A percentile compares a stretch with the other conserved stretches of the same genome.
Conservation (phyloP, 1,284 basidiomycete species). For the Thelephora terrestris region DNA sequence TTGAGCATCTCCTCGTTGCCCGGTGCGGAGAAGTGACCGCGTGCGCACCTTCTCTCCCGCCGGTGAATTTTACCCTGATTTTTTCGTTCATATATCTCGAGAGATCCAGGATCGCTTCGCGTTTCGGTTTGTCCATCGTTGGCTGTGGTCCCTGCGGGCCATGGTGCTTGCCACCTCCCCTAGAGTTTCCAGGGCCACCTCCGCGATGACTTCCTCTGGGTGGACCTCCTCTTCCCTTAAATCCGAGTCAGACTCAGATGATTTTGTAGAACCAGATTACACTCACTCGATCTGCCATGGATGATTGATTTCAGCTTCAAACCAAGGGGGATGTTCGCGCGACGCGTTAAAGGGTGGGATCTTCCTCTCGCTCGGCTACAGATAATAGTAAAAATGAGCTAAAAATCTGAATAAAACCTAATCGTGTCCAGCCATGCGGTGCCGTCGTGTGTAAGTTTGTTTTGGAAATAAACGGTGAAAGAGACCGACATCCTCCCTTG, state of each 20-base stretch:
- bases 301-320: not conserved
- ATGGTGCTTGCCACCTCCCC: conserved; percentile 13
- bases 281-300: conserved; percentile 29
- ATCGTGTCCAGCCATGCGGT: not conserved
- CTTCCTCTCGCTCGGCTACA: too few relatives aligned
- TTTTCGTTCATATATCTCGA: conserved; percentile 89
- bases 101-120: conserved; percentile 93
- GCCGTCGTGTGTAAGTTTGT: not conserved
- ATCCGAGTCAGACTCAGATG: not conserved
- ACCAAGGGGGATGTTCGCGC: not conserved
- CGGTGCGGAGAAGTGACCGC: not conserved
- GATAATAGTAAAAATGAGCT: not conserved
- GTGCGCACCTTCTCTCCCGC: conserved; percentile 81
- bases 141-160: conserved; percentile 27
- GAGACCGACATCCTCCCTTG: not conserved
- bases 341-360: not conserved
- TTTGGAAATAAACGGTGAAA: not conserved
- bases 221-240: conserved; percentile 12
- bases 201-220: conserved; percentile 19
- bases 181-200: not conserved
- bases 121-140: conserved; percentile 78
- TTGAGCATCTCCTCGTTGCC: not conserved
- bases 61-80: conserved; percentile 94
- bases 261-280: conserved; percentile 1
- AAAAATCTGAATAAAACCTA: not conserved